Evolutionary conservation across 306 rosid species (phyloP).

Genomic region (Lagenaria siceraria): DNA sequence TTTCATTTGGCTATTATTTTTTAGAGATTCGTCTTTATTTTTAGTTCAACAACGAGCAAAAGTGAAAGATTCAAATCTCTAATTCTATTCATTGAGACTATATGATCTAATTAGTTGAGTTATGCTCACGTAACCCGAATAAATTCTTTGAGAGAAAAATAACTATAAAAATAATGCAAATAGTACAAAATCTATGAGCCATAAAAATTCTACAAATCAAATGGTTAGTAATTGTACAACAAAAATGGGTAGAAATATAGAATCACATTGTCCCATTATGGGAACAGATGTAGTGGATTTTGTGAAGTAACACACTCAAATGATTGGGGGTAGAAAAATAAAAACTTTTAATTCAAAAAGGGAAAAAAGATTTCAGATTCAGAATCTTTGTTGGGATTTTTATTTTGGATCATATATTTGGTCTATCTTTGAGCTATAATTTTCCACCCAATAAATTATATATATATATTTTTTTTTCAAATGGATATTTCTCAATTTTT

Average conservation of each 20-base stretch:
- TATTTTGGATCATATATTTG: background rate
- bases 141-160: no score
- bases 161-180: no score
- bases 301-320: background rate
- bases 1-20: background rate
- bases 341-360: background rate
- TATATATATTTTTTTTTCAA: background rate
- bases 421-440: background rate
- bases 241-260: background rate
- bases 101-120: no score
- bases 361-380: background rate
- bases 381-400: background rate
- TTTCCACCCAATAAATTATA: background rate
- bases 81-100: no score
- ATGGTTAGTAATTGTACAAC: background rate
- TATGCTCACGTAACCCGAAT: no score
- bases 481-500: background rate
- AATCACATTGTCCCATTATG: background rate
- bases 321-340: background rate
- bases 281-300: background rate
- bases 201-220: background rate
- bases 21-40: no score
- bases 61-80: no score
- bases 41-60: no score
- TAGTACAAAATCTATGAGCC: no score